Evolutionary conservation across 768 basidiomycete genomes (phyloP), one percentile per base, ranked within the genome.

Genomic region (Amanita polypyramis): DNA sequence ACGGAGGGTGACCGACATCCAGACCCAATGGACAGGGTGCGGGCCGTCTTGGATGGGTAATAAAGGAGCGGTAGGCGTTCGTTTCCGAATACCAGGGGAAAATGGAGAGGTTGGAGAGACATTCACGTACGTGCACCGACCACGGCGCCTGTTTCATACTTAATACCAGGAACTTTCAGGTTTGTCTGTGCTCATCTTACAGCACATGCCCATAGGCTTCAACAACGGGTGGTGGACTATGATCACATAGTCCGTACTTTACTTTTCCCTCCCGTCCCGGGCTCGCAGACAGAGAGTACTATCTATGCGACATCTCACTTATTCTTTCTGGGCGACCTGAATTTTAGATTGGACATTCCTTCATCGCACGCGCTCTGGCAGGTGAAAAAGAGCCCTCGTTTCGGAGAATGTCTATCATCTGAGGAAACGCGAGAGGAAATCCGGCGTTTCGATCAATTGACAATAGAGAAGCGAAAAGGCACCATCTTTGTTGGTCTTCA

Each of bases 161-260:
- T 33, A 6, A 47, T 40, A 15, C 40, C 41, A 9, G 32, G 49
- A 6, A 51, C 45, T 49, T 43, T 19, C 14, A 96, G 92, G 11
- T 97, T 99, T 56, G 87, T 96, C 23, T 83, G 82, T 59, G 89
- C 90, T 11, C 95, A 99, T 69, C 73, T 99, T 50, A 87, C 91
- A 2, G 84, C 95, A 2, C 83, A 90, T 59, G 79, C 79, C 32
- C 64, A 74, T 34, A 77, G 85, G 49, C 65, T 93, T 48, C 62
- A 70, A 21, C 60, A 68, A 14, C 78, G 95, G 20, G 73, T 94
- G 51, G 72, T 72, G 4, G 86, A 97, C 66, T 96, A 85, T 64
- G 67, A 77, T 43, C 75, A 88, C 52, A 91, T 99, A 33, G 85
- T 90, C 33, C 67, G 78, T 37, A 77, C 82, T 1, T 74, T 99